These are phyloP conservation scores for Coniochaeta sp. DNA, from an alignment of 2,329 filamentous ascomycete species.

Conservation along the genomic window DNA sequence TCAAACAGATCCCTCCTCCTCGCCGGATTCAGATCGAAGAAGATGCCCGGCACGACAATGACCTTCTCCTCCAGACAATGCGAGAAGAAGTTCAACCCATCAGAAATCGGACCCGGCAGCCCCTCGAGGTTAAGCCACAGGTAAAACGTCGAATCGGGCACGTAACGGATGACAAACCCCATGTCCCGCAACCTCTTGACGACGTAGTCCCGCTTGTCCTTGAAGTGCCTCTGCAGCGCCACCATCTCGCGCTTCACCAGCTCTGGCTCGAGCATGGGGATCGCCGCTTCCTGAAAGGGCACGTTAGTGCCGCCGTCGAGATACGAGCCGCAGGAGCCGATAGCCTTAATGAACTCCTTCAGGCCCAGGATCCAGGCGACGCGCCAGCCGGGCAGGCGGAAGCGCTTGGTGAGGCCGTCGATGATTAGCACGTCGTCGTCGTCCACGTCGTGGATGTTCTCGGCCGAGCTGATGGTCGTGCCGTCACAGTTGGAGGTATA, in stretches of 20 bases:
- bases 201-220: constrained; percentile 86
- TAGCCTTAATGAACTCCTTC: constrained; percentile 93
- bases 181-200: constrained; percentile 72
- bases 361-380: constrained; percentile 95
- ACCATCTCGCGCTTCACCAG: constrained; percentile 81
- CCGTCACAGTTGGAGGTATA: constrained; percentile 92
- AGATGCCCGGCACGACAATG: constrained; percentile 94
- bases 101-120: constrained; percentile 72
- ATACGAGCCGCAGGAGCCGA: constrained; percentile 87
- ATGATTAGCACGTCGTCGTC: constrained; percentile 90
- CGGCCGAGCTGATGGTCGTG: constrained; percentile 78
- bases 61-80: constrained; percentile 90
- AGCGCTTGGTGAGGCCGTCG: constrained; percentile 92
- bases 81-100: constrained; percentile 95
- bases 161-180: constrained; percentile 77
- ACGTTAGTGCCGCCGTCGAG: constrained; percentile 92
- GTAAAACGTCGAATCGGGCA: constrained; percentile 92
- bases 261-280: constrained; percentile 84
- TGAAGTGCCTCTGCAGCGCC: constrained; percentile 84
- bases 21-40: constrained; percentile 92
- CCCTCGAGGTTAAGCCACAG: constrained; percentile 65
- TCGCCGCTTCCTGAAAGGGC: constrained; percentile 89
- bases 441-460: constrained; percentile 85
- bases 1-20: constrained; percentile 88
- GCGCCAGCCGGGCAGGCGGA: constrained; percentile 92